phyloP scores from a whole-genome alignment of 345 rosid genomes.

The Clarkia xantiana region DNA sequence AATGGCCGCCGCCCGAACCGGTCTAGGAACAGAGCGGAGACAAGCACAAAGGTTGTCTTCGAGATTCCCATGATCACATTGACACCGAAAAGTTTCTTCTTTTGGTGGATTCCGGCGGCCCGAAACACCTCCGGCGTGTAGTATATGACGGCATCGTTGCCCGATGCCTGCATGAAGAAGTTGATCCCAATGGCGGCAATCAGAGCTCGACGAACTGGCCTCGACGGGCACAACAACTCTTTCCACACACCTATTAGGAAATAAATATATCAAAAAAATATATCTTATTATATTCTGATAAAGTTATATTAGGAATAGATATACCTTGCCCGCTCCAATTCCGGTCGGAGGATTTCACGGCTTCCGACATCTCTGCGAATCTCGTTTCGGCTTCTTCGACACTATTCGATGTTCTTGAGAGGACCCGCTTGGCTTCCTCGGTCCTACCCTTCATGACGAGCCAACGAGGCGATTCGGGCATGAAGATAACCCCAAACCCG shows the following conservation, averaged over 20 bases:
- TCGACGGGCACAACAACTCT: slow-evolving; percentile 24
- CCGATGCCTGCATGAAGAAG: slow-evolving; percentile 64
- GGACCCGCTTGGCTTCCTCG: slow-evolving; percentile 25
- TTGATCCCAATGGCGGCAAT: slow-evolving; percentile 36
- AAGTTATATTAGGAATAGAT: too few species aligned
- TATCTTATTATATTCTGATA: too few species aligned
- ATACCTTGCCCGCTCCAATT: slow-evolving; percentile 20
- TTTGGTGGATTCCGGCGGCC: slow-evolving; percentile 22
- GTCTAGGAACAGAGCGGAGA: slow-evolving; percentile 35
- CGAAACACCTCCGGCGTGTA: slow-evolving; percentile 44
- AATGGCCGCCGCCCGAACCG: slow-evolving; percentile 32
- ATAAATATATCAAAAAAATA: too few species aligned
- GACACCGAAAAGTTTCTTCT: slow-evolving; percentile 23
- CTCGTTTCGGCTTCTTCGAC: slow-evolving; percentile 26
- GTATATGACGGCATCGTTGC: slow-evolving; percentile 40
- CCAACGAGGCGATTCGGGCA: slow-evolving; percentile 57
- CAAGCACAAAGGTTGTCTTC: slow-evolving; percentile 25
- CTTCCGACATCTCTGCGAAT: slow-evolving; percentile 21
- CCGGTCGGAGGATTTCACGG: slow-evolving; percentile 10
- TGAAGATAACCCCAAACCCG: slow-evolving; percentile 18
- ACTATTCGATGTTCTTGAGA: slow-evolving; percentile 24
- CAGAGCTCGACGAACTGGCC: slow-evolving; percentile 24
- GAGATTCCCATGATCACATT: slow-evolving; percentile 36
- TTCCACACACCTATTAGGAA: slow-evolving; percentile 44
- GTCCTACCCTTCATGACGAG: slow-evolving; percentile 36